Conservation (phyloP, 345 rosid species). For the Linum lewisii region DNA sequence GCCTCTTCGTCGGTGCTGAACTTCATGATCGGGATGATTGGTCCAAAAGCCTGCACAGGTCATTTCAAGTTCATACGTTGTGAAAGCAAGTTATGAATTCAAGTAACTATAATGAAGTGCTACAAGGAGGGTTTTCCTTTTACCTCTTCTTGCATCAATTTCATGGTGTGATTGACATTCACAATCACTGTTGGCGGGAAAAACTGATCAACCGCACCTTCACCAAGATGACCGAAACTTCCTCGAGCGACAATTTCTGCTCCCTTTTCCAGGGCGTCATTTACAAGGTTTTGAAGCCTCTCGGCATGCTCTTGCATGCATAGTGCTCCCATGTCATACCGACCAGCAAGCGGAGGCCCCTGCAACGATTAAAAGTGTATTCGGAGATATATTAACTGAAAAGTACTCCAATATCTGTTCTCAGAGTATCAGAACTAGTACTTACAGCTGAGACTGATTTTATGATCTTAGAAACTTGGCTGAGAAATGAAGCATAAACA, state of each 20-base stretch:
- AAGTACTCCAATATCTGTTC: background rate
- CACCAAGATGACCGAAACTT: conserved; percentile 85
- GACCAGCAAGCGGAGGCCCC: conserved; percentile 91
- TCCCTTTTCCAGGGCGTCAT: conserved; percentile 87
- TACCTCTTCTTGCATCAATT: conserved; percentile 99
- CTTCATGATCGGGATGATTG: conserved; percentile 97
- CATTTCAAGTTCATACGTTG: conserved; percentile 4
- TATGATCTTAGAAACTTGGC: conserved; percentile 63
- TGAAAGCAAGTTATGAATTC: too few relatives aligned
- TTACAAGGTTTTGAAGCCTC: conserved; percentile 67
- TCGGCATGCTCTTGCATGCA: conserved; percentile 95
- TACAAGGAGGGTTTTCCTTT: background rate
- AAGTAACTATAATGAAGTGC: too few relatives aligned
- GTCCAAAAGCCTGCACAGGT: conserved; percentile 77
- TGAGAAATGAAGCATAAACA: conserved; percentile 65
- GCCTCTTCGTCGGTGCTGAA: conserved; percentile 87
- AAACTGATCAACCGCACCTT: conserved; percentile 91
- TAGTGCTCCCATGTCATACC: conserved; percentile 97
- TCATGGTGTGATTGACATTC: conserved; percentile 80
- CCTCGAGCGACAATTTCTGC: conserved; percentile 86
- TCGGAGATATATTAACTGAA: background rate
- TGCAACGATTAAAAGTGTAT: conserved; percentile 21
- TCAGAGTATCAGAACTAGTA: conserved; percentile 7
- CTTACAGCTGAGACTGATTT: conserved; percentile 93
- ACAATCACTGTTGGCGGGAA: conserved; percentile 85